Evolutionary conservation across 495 filamentous ascomycete species (phyloP).

Genomic region (Aspergillus ellipticus): DNA sequence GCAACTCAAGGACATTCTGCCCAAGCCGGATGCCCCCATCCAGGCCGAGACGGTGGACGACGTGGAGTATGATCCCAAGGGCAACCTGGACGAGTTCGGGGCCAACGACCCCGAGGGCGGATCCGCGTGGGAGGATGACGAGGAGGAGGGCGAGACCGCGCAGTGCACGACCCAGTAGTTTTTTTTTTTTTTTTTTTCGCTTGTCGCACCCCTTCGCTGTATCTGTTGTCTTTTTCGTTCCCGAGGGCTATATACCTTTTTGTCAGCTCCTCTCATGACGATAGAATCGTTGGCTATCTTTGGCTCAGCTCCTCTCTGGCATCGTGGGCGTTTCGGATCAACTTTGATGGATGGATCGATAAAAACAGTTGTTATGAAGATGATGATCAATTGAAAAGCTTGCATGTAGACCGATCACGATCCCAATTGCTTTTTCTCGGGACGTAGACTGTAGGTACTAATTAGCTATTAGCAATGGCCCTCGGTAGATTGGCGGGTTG

Average conservation of each 20-base stretch:
- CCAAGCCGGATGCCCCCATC: conserved; percentile 57
- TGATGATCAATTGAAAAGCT: neutral
- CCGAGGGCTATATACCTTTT: conserved; percentile 12
- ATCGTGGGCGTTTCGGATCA: conserved; percentile 19
- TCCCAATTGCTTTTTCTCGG: too few species aligned
- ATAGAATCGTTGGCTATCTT: conserved; percentile 20
- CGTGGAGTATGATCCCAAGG: conserved; percentile 77
- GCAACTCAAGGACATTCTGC: conserved; percentile 70
- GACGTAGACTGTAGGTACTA: too few species aligned
- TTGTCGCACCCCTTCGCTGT: neutral
- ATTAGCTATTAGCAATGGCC: too few species aligned
- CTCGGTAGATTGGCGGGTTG: too few species aligned
- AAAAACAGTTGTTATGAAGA: neutral
- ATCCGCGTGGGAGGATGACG: conserved; percentile 79
- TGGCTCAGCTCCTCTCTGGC: conserved; percentile 15
- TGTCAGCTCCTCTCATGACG: conserved; percentile 8
- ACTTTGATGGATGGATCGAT: neutral
- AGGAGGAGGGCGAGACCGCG: conserved; percentile 55
- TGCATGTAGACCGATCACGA: neutral
- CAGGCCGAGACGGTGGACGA: conserved; percentile 74
- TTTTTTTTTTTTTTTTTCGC: conserved; percentile 2
- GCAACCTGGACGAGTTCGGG: conserved; percentile 73
- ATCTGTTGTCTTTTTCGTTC: conserved; percentile 5
- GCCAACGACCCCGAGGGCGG: conserved; percentile 66
- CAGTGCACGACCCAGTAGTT: conserved; percentile 87